These are phyloP conservation scores for Lactuca sativa DNA, from an alignment of 129 eudicot species.

Conservation along the genomic window DNA sequence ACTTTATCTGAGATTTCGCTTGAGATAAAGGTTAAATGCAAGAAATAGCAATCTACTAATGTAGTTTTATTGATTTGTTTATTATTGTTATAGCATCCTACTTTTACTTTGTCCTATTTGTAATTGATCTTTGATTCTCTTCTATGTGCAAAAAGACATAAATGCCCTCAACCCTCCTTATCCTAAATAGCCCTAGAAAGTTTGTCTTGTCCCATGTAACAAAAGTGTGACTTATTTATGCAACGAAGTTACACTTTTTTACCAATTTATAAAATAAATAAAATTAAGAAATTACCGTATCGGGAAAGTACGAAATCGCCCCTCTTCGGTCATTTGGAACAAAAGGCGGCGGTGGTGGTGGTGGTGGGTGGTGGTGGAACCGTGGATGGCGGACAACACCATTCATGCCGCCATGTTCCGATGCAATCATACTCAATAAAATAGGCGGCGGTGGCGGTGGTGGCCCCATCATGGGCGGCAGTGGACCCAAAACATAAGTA, in stretches of 20 bases:
- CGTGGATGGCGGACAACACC: constrained; percentile 37
- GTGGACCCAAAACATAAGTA: constrained; percentile 28
- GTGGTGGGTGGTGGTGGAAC: constrained; percentile 32
- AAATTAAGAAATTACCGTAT: constrained; percentile 12
- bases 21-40: too few relatives aligned
- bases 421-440: constrained; percentile 34
- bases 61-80: too few relatives aligned
- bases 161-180: too few relatives aligned
- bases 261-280: not conserved
- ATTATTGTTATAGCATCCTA: too few relatives aligned
- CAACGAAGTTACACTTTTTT: not conserved
- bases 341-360: constrained; percentile 23
- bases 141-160: too few relatives aligned
- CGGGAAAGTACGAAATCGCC: constrained; percentile 10
- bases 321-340: constrained; percentile 16
- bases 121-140: too few relatives aligned
- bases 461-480: constrained; percentile 31
- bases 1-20: too few relatives aligned
- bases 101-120: too few relatives aligned
- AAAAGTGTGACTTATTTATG: too few relatives aligned
- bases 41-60: too few relatives aligned
- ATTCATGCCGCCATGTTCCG: constrained; percentile 40
- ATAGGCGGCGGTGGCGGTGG: constrained; percentile 42
- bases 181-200: too few relatives aligned
- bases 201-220: too few relatives aligned